Percentiles rank a stretch among this genome's conserved stretches.
Conservation (phyloP, 139 green algal genomes). For the Volvox africanus region DNA sequence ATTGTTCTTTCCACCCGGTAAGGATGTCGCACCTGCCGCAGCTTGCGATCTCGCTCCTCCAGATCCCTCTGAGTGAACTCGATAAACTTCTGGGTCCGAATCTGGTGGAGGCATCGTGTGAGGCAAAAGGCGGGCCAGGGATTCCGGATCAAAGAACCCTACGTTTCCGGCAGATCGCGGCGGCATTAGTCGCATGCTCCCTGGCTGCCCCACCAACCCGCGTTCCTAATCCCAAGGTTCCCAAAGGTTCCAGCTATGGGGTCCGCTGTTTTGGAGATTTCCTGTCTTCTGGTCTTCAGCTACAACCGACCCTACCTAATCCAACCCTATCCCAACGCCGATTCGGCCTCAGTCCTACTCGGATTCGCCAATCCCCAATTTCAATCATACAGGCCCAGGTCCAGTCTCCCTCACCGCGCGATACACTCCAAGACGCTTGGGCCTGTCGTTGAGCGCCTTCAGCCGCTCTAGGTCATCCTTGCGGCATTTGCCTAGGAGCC, state of each 20-base stretch:
- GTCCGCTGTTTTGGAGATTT: no score
- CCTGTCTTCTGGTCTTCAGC: no score
- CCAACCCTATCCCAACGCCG: no score
- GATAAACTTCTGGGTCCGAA: conserved; percentile 50
- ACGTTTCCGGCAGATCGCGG: neutral
- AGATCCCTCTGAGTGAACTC: conserved; percentile 45
- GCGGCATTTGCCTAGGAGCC: conserved; percentile 32
- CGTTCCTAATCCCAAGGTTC: no score
- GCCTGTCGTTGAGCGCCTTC: neutral
- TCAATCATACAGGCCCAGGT: no score
- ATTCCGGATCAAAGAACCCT: neutral
- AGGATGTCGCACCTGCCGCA: conserved; percentile 11
- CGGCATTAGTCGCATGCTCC: no score
- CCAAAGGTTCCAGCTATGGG: no score
- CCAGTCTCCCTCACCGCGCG: conserved; percentile 2
- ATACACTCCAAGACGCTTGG: conserved; percentile 40
- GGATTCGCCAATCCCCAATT: no score
- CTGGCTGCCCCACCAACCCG: no score
- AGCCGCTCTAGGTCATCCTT: conserved; percentile 33
- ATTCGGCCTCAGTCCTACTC: no score
- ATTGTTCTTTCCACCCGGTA: no score
- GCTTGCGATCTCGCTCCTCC: conserved; percentile 45
- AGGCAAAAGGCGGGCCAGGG: neutral
- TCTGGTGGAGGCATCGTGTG: neutral
- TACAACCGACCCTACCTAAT: no score